A percentile compares a stretch with the other conserved stretches of the same genome.
Evolutionary conservation across 306 rosid genomes (phyloP).

Genomic region (Calophaca sinica): DNA sequence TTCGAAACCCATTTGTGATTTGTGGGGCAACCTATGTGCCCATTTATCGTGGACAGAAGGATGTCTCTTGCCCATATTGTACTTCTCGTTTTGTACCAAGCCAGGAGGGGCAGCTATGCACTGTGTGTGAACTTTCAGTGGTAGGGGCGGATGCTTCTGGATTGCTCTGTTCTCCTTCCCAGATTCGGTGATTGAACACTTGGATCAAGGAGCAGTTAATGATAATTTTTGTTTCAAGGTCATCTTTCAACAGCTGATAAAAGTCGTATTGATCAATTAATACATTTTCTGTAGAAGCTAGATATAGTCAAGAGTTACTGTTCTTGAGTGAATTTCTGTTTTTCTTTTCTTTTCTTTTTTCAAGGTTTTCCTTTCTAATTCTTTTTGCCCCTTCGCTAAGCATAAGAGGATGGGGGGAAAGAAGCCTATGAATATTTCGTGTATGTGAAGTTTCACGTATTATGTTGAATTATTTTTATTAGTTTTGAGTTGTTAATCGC

Average conservation of each 20-base stretch:
- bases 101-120: slow-evolving; percentile 81
- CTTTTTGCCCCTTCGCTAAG: slow-evolving; percentile 39
- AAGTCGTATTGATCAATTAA: slow-evolving; percentile 42
- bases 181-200: slow-evolving; percentile 69
- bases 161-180: slow-evolving; percentile 83
- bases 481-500: slow-evolving; percentile 45
- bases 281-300: slow-evolving; percentile 53
- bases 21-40: slow-evolving; percentile 94
- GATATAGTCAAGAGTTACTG: slow-evolving; percentile 42
- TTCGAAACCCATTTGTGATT: slow-evolving; percentile 86
- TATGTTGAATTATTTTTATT: slow-evolving; percentile 43
- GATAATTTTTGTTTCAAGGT: slow-evolving; percentile 47
- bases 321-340: slow-evolving; percentile 43
- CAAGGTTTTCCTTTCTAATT: slow-evolving; percentile 41
- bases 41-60: slow-evolving; percentile 91
- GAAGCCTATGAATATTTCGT: slow-evolving; percentile 39
- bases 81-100: slow-evolving; percentile 84
- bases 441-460: slow-evolving; percentile 48
- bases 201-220: slow-evolving; percentile 45
- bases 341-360: slow-evolving; percentile 2
- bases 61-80: slow-evolving; percentile 84
- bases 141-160: slow-evolving; percentile 95
- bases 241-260: slow-evolving; percentile 49
- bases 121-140: slow-evolving; percentile 86
- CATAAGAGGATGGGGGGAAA: slow-evolving; percentile 40